Base-by-base conservation (phyloP, 139 green algal genomes). In the Tetradesmus lagerheimii region DNA sequence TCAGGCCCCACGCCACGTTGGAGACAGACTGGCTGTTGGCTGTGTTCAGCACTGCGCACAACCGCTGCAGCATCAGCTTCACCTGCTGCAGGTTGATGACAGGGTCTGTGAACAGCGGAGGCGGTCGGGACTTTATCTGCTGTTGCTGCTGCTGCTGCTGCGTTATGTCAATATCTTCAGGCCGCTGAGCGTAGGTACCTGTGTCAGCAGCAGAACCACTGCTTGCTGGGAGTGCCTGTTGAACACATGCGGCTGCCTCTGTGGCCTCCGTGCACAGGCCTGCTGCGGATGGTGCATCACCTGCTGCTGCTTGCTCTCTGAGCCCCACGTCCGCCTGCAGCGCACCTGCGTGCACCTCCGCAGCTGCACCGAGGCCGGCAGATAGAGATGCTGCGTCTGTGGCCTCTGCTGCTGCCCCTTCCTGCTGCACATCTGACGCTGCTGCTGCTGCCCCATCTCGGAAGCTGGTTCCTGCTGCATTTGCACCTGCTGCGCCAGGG, bases 1-100 rank as follows among this genome's bases (percentile, higher is more conserved):
- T 39, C 3, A 87, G 43, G 20, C 43, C 82, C 82, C 82, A 87
- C 31, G 74, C 43, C 53, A 53, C 74, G 53, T 87, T 87, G 82
- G n/a, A 37, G 4, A 87, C n/a, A 0, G 82, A 47, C 50, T 87
- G 82, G n/a, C 37, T 53, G 29, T 18, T 79, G 15, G 82, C 29
- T 11, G 11, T 25, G 43, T 43, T 8, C 15, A 87, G 82, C 14
- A 77, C 16, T 29, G 16, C 6, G 53, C 82, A 87, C 8, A 87
- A 53, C n/a, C 39, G 50, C 16, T 37, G 16, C 82, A 87, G 82
- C 82, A 87, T 25, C 82, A 34, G n/a, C 53, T 87, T 25, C n/a
- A 78, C 47, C 82, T 87, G 82, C 39, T 43, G 20, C 29, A 53
- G 82, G 16, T 0, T n/a, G 23, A 87, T 20, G 34, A 77, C 50